Base-by-base conservation (phyloP, 495 filamentous ascomycete species). In the Xanthoparmelia taractica region DNA sequence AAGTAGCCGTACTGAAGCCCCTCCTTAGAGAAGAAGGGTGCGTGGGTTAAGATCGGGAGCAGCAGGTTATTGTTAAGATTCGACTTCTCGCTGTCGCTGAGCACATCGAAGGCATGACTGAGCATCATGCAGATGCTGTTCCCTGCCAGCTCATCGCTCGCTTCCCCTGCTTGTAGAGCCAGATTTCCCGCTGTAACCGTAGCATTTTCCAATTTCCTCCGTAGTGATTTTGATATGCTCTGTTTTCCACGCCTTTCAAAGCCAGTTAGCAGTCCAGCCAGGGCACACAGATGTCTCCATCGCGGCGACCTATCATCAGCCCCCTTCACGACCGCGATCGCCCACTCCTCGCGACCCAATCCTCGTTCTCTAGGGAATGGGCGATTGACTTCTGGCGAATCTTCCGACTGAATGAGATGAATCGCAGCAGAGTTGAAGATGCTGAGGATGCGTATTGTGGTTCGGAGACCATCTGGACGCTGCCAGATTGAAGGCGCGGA, bases 401-500 rank as follows among this genome's bases (percentile, higher is more conserved):
- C 83, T 68, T 83, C 80, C 61, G 83, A 80, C 40, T 78, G 76
- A 61, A 84, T 76, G 13, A 92, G 76, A 34, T 83, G 83, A 58
- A 84, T 82, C 4, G 88, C 85, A 59, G 94, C 90, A 17, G 87
- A 87, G 72, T 95, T 94, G 79, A 90, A 97, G 66, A 95, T 84
- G 71, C 91, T 88, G 65, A 97, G 82, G 66, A 94, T 82, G 66
- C 86, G 86, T 66, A 89, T 82, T 71, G 86, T 84, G 4, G 86
- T 84, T 45, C 82, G 81, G 38, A 98, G 78, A 52, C 86, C 87
- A 65, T 92, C 84, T 12, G 82, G 81, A 41, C 81, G 80, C 36
- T 84, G 77, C 94, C 94, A 98, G 74, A 98, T 84, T 3, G 93
- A 89, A 3, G 89, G 92, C 0, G 92, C 87, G 13, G 83, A 84